Base-by-base conservation (phyloP, 768 basidiomycete genomes). In the Thelephora ganbajun region DNA sequence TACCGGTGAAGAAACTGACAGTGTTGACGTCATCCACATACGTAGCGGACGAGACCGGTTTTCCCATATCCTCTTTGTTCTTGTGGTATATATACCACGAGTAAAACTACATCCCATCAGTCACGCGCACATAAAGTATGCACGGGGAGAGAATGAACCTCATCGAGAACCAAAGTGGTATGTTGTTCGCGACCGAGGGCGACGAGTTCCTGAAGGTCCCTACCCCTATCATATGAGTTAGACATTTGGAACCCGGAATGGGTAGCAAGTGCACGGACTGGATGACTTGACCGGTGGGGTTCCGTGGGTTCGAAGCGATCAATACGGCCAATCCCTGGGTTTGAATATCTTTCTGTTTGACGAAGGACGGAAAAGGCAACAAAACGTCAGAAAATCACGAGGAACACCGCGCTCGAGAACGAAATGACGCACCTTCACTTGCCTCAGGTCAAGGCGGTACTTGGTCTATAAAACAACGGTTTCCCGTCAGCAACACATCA, bases 11-110 rank as follows among this genome's bases (percentile, higher is more conserved):
- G 49, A 26, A 37, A 51, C 65, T 36, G 49, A 79, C 79, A 57
- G 77, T 61, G 60, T 97, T 78, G 45, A 97, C 93, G 56, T 96
- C 83, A 16, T 93, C 77, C 39, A 97, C 69, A 56, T 81, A 93
- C 59, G 74, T 72, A 0, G 92, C 91, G 0, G 84, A 85, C 7
- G 86, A 90, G 23, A 94, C 61, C 7, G 84, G 81, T 51, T 79
- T 77, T 13, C 90, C 91, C 48, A 72, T 72, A 51, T 90, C 85
- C 46, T 71, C 67, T 11, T 78, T 77, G 49, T 77, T 64, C 41
- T 93, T 86, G 11, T 82, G 87, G 60, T 93, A 94, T 47, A 90
- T 82, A 61, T 94, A 93, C 89, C 91, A 94, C 9, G 86, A 89
- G 59, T 96, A 94, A 64, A 93, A 91, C 81, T 93, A 53, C 2